Conservation (phyloP, 2,329 filamentous ascomycete genomes). For the Cladobotryum mycophilum region DNA sequence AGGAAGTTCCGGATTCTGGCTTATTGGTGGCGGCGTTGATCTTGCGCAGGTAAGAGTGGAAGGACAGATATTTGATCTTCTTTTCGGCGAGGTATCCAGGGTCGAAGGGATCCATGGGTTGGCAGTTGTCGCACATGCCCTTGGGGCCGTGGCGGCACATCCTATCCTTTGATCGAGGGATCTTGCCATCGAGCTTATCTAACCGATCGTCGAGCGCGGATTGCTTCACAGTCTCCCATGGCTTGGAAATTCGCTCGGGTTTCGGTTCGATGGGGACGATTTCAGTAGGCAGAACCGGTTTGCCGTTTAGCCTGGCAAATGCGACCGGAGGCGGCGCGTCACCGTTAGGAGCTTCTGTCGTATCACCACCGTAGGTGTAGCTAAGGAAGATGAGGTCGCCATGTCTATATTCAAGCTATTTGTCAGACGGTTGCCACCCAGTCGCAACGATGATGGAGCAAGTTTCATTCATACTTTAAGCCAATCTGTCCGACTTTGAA, state of each 20-base stretch:
- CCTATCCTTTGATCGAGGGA: slow-evolving; percentile 67
- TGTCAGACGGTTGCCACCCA: slow-evolving; percentile 10
- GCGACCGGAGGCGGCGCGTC: slow-evolving; percentile 34
- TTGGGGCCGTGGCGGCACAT: slow-evolving; percentile 96
- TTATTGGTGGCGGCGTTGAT: slow-evolving; percentile 96
- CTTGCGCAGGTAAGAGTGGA: slow-evolving; percentile 90
- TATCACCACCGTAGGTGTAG: slow-evolving; percentile 57
- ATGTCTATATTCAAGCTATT: slow-evolving; percentile 49
- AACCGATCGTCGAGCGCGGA: slow-evolving; percentile 79
- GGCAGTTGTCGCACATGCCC: slow-evolving; percentile 99
- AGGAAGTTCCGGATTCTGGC: slow-evolving; percentile 85
- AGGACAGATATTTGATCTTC: slow-evolving; percentile 98
- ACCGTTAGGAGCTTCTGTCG: slow-evolving; percentile 30
- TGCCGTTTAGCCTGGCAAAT: slow-evolving; percentile 70
- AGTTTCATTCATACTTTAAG: slow-evolving; percentile 41
- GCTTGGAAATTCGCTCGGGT: slow-evolving; percentile 43
- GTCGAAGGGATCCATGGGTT: slow-evolving; percentile 92
- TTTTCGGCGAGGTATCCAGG: slow-evolving; percentile 83
- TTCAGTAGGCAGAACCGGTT: slow-evolving; percentile 63
- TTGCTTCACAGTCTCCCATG: slow-evolving; percentile 86
- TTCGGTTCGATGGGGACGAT: slow-evolving; percentile 64
- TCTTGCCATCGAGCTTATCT: slow-evolving; percentile 87
- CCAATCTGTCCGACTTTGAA: slow-evolving; percentile 54
- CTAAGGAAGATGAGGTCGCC: slow-evolving; percentile 86
- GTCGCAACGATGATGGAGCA: slow-evolving; percentile 11